Conservation (phyloP, 495 filamentous ascomycete species). For the Annulohypoxylon bovei region DNA sequence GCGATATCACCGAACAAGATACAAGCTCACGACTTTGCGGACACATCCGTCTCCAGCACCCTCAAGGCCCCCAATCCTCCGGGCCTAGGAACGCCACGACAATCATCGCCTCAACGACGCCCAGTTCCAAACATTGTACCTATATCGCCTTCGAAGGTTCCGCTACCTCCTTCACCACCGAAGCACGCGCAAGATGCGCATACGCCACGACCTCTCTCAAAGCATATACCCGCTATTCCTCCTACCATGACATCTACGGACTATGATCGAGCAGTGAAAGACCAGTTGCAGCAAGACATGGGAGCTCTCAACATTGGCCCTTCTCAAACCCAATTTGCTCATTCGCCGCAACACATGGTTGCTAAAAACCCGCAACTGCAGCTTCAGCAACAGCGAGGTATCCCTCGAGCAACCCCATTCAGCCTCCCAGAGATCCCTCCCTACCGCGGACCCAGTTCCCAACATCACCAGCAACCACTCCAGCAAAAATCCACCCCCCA, state of each 20-base stretch:
- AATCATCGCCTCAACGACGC: slow-evolving; percentile 68
- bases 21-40: slow-evolving; percentile 44
- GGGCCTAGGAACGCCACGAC: slow-evolving; percentile 49
- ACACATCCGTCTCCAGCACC: slow-evolving; percentile 49
- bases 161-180: slow-evolving; percentile 67
- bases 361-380: slow-evolving; percentile 36
- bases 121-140: slow-evolving; percentile 56
- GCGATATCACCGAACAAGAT: slow-evolving; percentile 55
- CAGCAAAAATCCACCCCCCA: slow-evolving; percentile 48
- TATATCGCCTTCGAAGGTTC: slow-evolving; percentile 68
- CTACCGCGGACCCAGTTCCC: slow-evolving; percentile 56
- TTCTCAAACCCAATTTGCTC: slow-evolving; percentile 21
- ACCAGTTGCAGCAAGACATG: slow-evolving; percentile 69
- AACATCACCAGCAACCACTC: slow-evolving; percentile 39
- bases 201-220: slow-evolving; percentile 58
- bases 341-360: slow-evolving; percentile 41
- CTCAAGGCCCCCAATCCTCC: slow-evolving; percentile 49
- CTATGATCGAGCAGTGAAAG: slow-evolving; percentile 68
- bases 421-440: slow-evolving; percentile 65
- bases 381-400: slow-evolving; percentile 33
- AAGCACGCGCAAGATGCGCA: slow-evolving; percentile 50
- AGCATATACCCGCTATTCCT: slow-evolving; percentile 47
- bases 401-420: slow-evolving; percentile 47
- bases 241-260: slow-evolving; percentile 59
- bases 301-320: slow-evolving; percentile 53